phyloP scores from a whole-genome alignment of 192 early-diverging fungal species.

The Phycomyces nitens region DNA sequence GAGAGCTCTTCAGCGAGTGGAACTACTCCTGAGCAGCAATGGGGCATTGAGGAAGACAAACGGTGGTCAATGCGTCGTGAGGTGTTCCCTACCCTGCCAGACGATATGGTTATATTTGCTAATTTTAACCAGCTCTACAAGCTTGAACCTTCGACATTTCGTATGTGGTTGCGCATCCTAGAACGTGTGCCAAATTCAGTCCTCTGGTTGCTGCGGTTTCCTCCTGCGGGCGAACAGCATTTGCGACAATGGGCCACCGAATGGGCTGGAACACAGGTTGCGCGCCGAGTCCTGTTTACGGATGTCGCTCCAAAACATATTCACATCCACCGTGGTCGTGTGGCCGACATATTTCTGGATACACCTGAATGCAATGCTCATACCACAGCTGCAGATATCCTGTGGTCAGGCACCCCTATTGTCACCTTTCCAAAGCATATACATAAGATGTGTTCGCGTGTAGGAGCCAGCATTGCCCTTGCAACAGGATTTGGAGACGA shows the following conservation, averaged over 20 bases:
- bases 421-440: conserved; percentile 83
- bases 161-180: conserved; percentile 81
- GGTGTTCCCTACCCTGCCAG: conserved; percentile 76
- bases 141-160: conserved; percentile 84
- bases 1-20: conserved; percentile 40
- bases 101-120: conserved; percentile 88
- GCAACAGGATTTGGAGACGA: conserved; percentile 71
- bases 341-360: conserved; percentile 90
- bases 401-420: conserved; percentile 93
- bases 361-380: conserved; percentile 97
- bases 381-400: conserved; percentile 91
- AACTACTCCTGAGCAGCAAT: conserved; percentile 26
- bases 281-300: conserved; percentile 80
- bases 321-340: conserved; percentile 88
- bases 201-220: conserved; percentile 90
- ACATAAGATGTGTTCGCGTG: conserved; percentile 90
- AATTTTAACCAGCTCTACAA: conserved; percentile 98
- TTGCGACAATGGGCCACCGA: conserved; percentile 65
- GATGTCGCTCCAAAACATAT: conserved; percentile 81
- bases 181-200: conserved; percentile 76
- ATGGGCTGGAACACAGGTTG: conserved; percentile 74
- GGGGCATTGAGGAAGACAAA: conserved; percentile 75
- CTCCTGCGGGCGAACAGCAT: conserved; percentile 80
- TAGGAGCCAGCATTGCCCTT: conserved; percentile 80
- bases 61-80: conserved; percentile 83